Evolutionary conservation across 2,329 filamentous ascomycete genomes (phyloP), one percentile per base, ranked within the genome.

Genomic region (Alternaria viburni): DNA sequence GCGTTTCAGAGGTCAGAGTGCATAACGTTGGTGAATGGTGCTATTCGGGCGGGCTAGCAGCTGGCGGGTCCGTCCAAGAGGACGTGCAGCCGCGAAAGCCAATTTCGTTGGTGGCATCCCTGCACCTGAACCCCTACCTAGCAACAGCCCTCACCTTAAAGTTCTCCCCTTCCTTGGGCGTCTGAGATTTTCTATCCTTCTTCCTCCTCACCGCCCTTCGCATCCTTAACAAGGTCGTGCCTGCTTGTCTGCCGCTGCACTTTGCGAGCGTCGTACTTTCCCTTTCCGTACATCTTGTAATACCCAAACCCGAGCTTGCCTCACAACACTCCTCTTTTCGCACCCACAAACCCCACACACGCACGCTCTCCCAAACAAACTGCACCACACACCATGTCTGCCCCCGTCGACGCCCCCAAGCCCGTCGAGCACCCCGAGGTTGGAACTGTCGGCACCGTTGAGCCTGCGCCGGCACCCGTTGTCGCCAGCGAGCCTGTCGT

Each of bases 401-500:
- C 91, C 28, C 41, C 59, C 83, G 89, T 90, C 83, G 90, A 93
- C 78, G 85, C 84, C 81, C 86, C 89, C 82, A 93, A 93, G 85
- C 86, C 89, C 79, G 85, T 87, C 74, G 89, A 89, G 81, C 63
- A 63, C 59, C 59, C 72, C 57, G 69, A 72, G 66, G 69, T 63
- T 47, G 84, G 76, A 64, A 69, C 76, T 57, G 74, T 73, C 36
- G 75, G 76, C 63, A 70, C 76, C 61, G 73, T 75, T 43, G 75
- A 75, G 61, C 74, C 77, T 49, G 69, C 72, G 49, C 77, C 81
- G 51, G 76, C 80, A 59, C 74, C 79, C 60, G 76, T 77, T 32
- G 72, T 80, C 57, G 69, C 72, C 51, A 70, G 72, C 62, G 78
- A 78, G 62, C 51, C 59, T 57, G 69, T 77, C 62, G 69, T 80